Conservation (phyloP, 1,284 basidiomycete genomes). For the Cryptococcus sp. region DNA sequence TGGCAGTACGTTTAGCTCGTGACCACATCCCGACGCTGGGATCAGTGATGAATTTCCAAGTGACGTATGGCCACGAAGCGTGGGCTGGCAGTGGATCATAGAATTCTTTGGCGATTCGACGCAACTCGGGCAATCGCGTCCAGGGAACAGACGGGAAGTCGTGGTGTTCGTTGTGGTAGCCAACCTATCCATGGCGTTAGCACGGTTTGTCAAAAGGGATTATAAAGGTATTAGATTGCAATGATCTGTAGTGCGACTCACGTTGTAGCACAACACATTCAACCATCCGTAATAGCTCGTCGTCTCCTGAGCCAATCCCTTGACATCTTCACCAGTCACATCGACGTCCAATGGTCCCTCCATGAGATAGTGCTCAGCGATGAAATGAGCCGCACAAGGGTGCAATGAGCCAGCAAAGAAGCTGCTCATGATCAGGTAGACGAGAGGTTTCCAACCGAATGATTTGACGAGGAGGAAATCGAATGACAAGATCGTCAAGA, state of each 20-base stretch:
- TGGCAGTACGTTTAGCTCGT: constrained; percentile 54
- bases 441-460: constrained; percentile 67
- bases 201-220: no score
- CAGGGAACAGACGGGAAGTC: constrained; percentile 96
- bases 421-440: constrained; percentile 82
- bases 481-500: constrained; percentile 69
- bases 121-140: constrained; percentile 86
- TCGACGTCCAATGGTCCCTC: constrained; percentile 61
- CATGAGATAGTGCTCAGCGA: constrained; percentile 95
- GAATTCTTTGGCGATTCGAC: constrained; percentile 83
- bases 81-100: constrained; percentile 87
- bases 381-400: constrained; percentile 95
- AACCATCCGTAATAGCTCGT: constrained; percentile 95
- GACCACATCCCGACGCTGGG: constrained; percentile 69
- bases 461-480: constrained; percentile 66
- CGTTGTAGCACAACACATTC: constrained; percentile 93
- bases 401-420: constrained; percentile 96
- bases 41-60: constrained; percentile 89
- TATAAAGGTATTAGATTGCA: not conserved
- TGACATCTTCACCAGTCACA: constrained; percentile 34
- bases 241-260: constrained; percentile 51
- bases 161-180: constrained; percentile 99
- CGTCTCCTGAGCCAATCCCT: constrained; percentile 72
- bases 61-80: constrained; percentile 91
- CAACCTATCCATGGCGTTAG: constrained; percentile 61